phyloP scores from a whole-genome alignment of 2,329 filamentous ascomycete species.

The Chalaropsis ovoidea region DNA sequence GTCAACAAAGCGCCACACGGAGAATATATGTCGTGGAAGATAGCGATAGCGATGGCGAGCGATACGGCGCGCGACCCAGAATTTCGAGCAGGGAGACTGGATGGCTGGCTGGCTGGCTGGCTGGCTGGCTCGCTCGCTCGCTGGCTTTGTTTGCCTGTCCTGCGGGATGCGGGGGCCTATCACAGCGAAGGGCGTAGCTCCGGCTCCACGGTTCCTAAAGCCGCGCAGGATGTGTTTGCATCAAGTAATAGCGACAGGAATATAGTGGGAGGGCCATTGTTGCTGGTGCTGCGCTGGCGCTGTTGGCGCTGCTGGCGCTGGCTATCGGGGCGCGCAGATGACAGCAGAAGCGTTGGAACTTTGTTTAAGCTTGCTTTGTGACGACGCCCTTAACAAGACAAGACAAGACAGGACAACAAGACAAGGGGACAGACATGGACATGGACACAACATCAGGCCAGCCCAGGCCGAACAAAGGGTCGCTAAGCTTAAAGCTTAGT shows the following conservation, averaged over 20 bases:
- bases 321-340: background rate
- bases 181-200: background rate
- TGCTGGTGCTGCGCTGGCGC: no score
- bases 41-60: background rate
- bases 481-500: background rate
- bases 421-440: background rate
- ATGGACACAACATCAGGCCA: no score
- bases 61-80: background rate
- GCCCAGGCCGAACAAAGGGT: background rate
- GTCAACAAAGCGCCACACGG: background rate
- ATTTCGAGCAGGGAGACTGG: background rate
- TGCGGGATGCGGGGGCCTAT: background rate
- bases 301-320: no score
- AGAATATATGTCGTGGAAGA: background rate
- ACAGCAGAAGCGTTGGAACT: background rate
- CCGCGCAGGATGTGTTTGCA: constrained; percentile 4
- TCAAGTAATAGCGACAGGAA: constrained; percentile 3
- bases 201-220: background rate
- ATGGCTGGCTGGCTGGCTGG: no score
- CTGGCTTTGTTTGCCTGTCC: background rate
- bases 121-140: background rate
- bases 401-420: background rate
- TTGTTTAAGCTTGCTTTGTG: constrained; percentile 8
- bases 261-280: no score
- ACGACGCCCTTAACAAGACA: background rate